These are phyloP conservation scores for Saksenaea oblongispora DNA, from an alignment of 371 early-diverging fungal genomes.

Conservation along the genomic window DNA sequence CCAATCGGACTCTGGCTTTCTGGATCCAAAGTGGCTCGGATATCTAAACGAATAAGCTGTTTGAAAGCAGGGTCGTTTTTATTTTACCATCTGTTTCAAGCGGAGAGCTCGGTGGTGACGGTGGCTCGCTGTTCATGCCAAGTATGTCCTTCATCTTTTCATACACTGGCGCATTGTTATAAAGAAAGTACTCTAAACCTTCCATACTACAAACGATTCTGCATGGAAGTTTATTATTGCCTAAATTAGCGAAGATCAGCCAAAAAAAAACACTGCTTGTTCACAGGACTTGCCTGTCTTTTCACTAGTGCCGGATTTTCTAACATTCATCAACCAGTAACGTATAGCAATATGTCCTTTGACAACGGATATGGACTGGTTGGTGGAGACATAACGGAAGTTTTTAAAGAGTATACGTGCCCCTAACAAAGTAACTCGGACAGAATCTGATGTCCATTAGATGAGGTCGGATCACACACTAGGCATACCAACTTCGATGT, in stretches of 20 bases:
- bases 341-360: slow-evolving; percentile 80
- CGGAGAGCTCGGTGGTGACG: neutral
- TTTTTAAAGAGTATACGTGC: slow-evolving; percentile 84
- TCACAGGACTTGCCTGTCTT: slow-evolving; percentile 17
- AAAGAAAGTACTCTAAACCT: slow-evolving; percentile 85
- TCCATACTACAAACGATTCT: slow-evolving; percentile 73
- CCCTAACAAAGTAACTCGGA: slow-evolving; percentile 74
- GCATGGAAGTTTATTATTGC: slow-evolving; percentile 48
- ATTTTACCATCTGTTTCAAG: neutral
- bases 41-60: neutral
- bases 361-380: slow-evolving; percentile 73
- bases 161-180: slow-evolving; percentile 80
- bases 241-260: slow-evolving; percentile 7
- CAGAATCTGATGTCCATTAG: slow-evolving; percentile 56
- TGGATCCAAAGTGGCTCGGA: slow-evolving; percentile 22
- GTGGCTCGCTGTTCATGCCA: slow-evolving; percentile 24
- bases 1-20: slow-evolving; percentile 29
- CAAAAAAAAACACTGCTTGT: neutral
- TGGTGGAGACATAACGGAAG: slow-evolving; percentile 71
- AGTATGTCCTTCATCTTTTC: slow-evolving; percentile 63
- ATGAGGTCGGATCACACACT: neutral
- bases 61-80: neutral
- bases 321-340: slow-evolving; percentile 75
- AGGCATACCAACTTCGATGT: slow-evolving; percentile 71
- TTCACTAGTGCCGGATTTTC: slow-evolving; percentile 48